Percentiles rank a stretch among this genome's conserved stretches.
Evolutionary conservation across 352 stramenopile species (phyloP).

Genomic region (Vaucheria bursata): DNA sequence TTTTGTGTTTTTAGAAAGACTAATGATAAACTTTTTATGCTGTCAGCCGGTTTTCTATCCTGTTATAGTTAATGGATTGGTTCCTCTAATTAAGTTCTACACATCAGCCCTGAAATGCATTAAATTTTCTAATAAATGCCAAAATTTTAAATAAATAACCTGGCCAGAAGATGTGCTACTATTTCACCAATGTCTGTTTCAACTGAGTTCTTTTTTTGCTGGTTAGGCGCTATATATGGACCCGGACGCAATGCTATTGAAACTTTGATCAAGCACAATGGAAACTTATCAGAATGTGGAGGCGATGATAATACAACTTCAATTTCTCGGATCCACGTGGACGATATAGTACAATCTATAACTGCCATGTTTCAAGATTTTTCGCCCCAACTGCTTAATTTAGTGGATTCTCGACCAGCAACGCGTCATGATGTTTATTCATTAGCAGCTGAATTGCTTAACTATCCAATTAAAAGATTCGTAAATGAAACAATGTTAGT

Average conservation of each 20-base stretch:
- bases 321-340: constrained; percentile 78
- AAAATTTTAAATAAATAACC: too few species aligned
- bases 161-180: too few species aligned
- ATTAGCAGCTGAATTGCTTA: not conserved
- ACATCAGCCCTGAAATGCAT: too few species aligned
- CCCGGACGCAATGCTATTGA: constrained; percentile 66
- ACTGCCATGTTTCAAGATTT: constrained; percentile 38
- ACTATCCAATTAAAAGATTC: not conserved
- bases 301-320: constrained; percentile 44
- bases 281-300: constrained; percentile 34
- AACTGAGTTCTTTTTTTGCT: too few species aligned
- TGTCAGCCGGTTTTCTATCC: too few species aligned
- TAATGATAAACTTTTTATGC: too few species aligned
- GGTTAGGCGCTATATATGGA: constrained; percentile 81
- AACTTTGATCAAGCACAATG: constrained; percentile 64
- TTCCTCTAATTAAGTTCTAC: too few species aligned
- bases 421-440: constrained; percentile 59
- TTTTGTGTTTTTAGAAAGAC: too few species aligned
- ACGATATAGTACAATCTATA: constrained; percentile 69
- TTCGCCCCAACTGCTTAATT: constrained; percentile 65
- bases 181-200: too few species aligned
- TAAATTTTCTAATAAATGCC: too few species aligned
- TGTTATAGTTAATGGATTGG: too few species aligned
- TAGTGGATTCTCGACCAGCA: constrained; percentile 73
- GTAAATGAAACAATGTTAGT: not conserved